Evolutionary conservation across 2,329 filamentous ascomycete genomes (phyloP).

Genomic region (Cercospora citrullina): DNA sequence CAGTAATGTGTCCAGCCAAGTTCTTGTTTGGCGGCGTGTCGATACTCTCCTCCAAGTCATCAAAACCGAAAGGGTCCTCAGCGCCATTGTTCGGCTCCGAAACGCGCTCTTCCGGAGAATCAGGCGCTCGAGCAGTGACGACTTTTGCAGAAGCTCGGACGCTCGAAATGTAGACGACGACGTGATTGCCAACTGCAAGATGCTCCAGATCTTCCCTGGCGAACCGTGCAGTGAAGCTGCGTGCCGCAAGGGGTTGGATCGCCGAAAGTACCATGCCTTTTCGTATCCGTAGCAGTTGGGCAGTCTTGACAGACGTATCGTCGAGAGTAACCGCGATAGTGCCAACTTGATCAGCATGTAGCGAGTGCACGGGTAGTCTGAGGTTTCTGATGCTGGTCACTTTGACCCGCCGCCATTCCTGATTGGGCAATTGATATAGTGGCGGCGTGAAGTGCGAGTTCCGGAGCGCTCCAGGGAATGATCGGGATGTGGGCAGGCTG

Average conservation of each 20-base stretch:
- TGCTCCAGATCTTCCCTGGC: slow-evolving; percentile 61
- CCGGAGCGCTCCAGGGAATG: slow-evolving; percentile 50
- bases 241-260: slow-evolving; percentile 56
- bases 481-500: slow-evolving; percentile 46
- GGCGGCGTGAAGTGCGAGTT: slow-evolving; percentile 29
- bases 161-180: slow-evolving; percentile 85
- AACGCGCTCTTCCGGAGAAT: slow-evolving; percentile 24
- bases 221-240: slow-evolving; percentile 65
- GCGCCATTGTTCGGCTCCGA: background rate
- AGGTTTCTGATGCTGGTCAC: slow-evolving; percentile 87
- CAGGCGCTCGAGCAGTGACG: slow-evolving; percentile 44
- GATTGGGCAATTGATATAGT: slow-evolving; percentile 38
- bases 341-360: slow-evolving; percentile 81
- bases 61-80: slow-evolving; percentile 32
- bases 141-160: slow-evolving; percentile 80
- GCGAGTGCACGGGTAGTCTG: slow-evolving; percentile 73
- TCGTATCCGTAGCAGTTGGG: slow-evolving; percentile 48
- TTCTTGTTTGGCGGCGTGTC: slow-evolving; percentile 16
- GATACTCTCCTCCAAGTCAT: slow-evolving; percentile 25
- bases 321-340: slow-evolving; percentile 75
- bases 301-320: slow-evolving; percentile 27
- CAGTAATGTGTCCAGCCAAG: slow-evolving; percentile 31
- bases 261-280: slow-evolving; percentile 82
- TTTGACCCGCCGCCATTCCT: slow-evolving; percentile 76
- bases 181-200: slow-evolving; percentile 66